phyloP scores from a whole-genome alignment of 2,329 filamentous ascomycete species.

The Beauveria australis region DNA sequence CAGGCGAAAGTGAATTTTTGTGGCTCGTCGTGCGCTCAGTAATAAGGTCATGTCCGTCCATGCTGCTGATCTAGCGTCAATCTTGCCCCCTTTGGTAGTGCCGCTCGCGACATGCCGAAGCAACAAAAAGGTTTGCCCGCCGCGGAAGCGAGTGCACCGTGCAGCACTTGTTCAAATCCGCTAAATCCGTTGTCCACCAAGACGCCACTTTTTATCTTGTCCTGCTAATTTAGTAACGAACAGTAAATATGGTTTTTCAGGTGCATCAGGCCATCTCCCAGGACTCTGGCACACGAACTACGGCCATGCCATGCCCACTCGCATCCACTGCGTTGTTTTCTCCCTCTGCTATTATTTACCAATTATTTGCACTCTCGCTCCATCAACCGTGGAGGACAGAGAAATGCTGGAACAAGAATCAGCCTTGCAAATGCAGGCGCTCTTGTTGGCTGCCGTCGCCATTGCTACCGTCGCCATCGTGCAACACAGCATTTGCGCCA shows the following conservation, averaged over 20 bases:
- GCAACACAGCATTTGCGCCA: neutral
- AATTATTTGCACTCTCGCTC: neutral
- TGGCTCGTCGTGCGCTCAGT: too few species aligned
- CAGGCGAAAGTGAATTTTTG: too few species aligned
- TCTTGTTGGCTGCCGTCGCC: neutral
- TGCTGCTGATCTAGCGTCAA: neutral
- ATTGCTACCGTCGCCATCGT: neutral
- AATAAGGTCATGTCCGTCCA: too few species aligned
- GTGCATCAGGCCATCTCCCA: neutral
- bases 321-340: constrained; percentile 3
- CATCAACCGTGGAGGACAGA: neutral
- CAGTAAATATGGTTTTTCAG: neutral
- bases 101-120: constrained; percentile 7
- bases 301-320: neutral
- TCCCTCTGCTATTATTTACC: neutral
- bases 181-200: constrained; percentile 4
- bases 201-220: neutral
- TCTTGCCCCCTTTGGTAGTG: neutral
- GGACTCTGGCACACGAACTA: neutral
- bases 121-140: neutral
- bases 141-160: neutral
- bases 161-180: neutral
- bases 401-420: neutral
- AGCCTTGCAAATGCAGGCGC: neutral
- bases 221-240: too few species aligned